Conservation (phyloP, 768 basidiomycete genomes). For the Cubamyces sp. region DNA sequence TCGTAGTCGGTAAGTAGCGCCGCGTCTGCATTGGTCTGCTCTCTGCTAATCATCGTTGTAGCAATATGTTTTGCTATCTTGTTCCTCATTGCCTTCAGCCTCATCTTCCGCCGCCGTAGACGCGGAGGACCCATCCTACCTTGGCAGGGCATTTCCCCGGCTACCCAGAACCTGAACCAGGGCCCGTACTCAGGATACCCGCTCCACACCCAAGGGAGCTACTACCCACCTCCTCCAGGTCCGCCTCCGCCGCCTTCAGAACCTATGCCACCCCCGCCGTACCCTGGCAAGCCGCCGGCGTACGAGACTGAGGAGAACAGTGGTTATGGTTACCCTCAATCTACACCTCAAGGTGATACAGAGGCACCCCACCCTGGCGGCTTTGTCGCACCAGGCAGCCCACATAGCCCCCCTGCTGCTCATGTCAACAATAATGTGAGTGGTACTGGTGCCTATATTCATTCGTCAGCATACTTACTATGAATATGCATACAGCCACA, state of each 20-base stretch:
- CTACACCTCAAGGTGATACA: neutral
- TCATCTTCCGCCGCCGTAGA: constrained; percentile 20
- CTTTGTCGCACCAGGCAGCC: constrained; percentile 8
- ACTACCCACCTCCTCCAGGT: constrained; percentile 13
- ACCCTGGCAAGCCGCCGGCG: constrained; percentile 14
- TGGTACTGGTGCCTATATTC: neutral
- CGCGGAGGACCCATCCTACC: constrained; percentile 13
- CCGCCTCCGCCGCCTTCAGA: constrained; percentile 9
- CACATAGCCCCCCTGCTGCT: constrained; percentile 7
- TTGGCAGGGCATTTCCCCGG: neutral
- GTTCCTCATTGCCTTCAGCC: constrained; percentile 8
- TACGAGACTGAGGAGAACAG: constrained; percentile 20
- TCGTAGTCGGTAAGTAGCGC: constrained; percentile 16
- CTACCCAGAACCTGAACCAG: constrained; percentile 15
- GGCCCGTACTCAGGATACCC: constrained; percentile 4
- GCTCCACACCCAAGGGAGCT: neutral
- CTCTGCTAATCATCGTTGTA: neutral
- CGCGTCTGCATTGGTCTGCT: fast-evolving
- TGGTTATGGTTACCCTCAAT: constrained; percentile 13
- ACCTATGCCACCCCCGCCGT: constrained; percentile 15
- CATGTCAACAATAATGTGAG: constrained; percentile 15
- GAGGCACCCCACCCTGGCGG: constrained; percentile 14
- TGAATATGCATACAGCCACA: neutral
- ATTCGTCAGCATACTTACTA: neutral
- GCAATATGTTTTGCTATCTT: constrained; percentile 18